A percentile compares a stretch with the other conserved stretches of the same genome.
Evolutionary conservation across 768 basidiomycete species (phyloP).

Genomic region (Mycena metata): DNA sequence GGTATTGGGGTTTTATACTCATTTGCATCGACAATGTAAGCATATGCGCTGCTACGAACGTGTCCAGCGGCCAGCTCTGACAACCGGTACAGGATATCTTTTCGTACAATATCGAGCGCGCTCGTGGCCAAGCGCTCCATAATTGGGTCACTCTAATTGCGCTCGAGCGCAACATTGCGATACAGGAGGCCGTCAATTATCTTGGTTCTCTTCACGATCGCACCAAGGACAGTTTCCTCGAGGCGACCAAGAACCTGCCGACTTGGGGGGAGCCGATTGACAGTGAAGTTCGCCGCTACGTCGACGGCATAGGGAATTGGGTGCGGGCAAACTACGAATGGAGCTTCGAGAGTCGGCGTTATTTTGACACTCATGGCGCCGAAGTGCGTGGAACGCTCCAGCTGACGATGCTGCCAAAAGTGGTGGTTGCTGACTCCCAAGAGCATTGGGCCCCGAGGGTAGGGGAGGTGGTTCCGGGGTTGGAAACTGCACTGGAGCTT

Average conservation of each 20-base stretch:
- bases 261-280: constrained; percentile 8
- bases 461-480: not conserved
- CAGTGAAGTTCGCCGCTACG: constrained; percentile 5
- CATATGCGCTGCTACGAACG: not conserved
- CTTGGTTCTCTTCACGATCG: constrained; percentile 6
- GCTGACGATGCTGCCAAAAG: constrained; percentile 13
- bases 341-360: constrained; percentile 11
- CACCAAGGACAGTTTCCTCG: not conserved
- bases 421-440: not conserved
- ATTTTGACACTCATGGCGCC: constrained; percentile 3
- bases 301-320: constrained; percentile 14
- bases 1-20: constrained; percentile 10
- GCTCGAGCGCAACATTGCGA: not conserved
- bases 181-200: constrained; percentile 8
- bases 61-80: not conserved
- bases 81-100: not conserved
- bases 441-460: not conserved
- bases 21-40: constrained; percentile 14
- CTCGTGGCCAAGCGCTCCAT: constrained; percentile 4
- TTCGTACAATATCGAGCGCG: constrained; percentile 6
- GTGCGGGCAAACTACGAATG: constrained; percentile 6
- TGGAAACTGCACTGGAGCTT: constrained; percentile 4
- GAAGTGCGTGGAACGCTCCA: constrained; percentile 3
- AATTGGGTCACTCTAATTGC: constrained; percentile 7
- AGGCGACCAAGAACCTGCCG: not conserved